Conservation (phyloP, 306 rosid species). For the Gillenia trifoliata region DNA sequence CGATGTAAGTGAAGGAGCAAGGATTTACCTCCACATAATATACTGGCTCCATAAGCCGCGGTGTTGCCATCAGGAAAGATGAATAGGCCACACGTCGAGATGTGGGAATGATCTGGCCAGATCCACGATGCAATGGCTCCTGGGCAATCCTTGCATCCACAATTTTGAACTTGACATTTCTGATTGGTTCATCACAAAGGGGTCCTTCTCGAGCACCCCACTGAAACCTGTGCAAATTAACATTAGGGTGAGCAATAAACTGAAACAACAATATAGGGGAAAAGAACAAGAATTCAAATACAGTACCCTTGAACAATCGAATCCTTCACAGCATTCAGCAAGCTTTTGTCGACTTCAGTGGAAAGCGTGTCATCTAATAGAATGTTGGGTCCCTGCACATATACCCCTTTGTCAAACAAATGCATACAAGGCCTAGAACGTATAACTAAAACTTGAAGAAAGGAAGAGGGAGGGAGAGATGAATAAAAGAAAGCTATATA, state of each 20-base stretch:
- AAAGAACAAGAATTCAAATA: not conserved
- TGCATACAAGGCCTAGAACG: not conserved
- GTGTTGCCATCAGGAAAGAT: slow-evolving; percentile 95
- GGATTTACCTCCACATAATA: slow-evolving; percentile 79
- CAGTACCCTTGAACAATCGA: slow-evolving; percentile 97
- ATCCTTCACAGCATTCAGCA: slow-evolving; percentile 78
- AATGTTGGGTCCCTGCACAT: slow-evolving; percentile 88
- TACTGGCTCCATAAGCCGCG: slow-evolving; percentile 96
- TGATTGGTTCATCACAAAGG: slow-evolving; percentile 92
- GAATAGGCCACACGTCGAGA: slow-evolving; percentile 94
- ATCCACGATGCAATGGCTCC: slow-evolving; percentile 85
- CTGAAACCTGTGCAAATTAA: slow-evolving; percentile 63
- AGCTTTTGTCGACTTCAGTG: slow-evolving; percentile 89
- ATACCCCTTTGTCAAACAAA: slow-evolving; percentile 7
- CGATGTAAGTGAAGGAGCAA: not conserved
- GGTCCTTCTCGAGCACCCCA: slow-evolving; percentile 99
- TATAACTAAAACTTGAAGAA: not conserved
- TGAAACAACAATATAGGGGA: slow-evolving; percentile 1
- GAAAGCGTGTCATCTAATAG: slow-evolving; percentile 90
- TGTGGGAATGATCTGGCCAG: slow-evolving; percentile 92
- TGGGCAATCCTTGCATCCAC: slow-evolving; percentile 98
- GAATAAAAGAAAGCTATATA: not conserved
- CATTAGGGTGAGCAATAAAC: slow-evolving; percentile 10
- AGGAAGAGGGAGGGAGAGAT: not conserved
- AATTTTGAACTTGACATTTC: slow-evolving; percentile 96